Base-by-base conservation (phyloP, 2,329 filamentous ascomycete genomes). In the Apiospora phragmitis region DNA sequence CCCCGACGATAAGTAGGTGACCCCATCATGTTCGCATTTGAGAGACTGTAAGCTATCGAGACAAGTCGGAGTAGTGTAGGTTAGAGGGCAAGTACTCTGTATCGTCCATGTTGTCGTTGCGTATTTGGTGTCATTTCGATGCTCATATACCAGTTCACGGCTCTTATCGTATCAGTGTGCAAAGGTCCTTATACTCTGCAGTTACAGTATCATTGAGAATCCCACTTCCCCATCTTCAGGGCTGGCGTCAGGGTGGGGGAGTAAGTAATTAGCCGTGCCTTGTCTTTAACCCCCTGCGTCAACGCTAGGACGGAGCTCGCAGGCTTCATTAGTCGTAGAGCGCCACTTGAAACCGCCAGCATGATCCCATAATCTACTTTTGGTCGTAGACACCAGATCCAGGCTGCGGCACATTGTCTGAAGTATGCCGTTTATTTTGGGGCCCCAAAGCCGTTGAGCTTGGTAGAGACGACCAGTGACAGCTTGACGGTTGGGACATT, bases 281-380 rank as follows among this genome's bases (percentile, higher is more conserved):
- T n/a, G n/a, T 38, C 9, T 3, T 18, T 5, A 3, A n/a, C 55
- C 32, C 55, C 55, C 55, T 62, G 55, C 55, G 55, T 62, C 55
- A 12, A 38, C 55, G 55, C 55, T 62, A n/a, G 18, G 55, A 62
- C 55, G 32, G 16, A n/a, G n/a, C 4, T 62, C 38, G 55, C 55
- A 21, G 9, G 18, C 51, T 51, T 59, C 51, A 59, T 35, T 9
- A 59, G 8, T 59, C 51, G 51, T 32, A 2, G 32, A 32, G 29
- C 38, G 29, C 51, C 51, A 62, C 55, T n/a, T 62, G 55, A 62
- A 62, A 62, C 55, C 8, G 21, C 55, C 55, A 62, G 32, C 55
- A n/a, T 35, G 32, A 62, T 62, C 55, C 55, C 18, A 62, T 38
- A 62, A 62, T 62, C 55, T 62, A 21, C 55, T 62, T 55, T 62